A percentile compares a stretch with the other conserved stretches of the same genome.
phyloP scores from a whole-genome alignment of 192 early-diverging fungal genomes.

The Coemansia erecta region DNA sequence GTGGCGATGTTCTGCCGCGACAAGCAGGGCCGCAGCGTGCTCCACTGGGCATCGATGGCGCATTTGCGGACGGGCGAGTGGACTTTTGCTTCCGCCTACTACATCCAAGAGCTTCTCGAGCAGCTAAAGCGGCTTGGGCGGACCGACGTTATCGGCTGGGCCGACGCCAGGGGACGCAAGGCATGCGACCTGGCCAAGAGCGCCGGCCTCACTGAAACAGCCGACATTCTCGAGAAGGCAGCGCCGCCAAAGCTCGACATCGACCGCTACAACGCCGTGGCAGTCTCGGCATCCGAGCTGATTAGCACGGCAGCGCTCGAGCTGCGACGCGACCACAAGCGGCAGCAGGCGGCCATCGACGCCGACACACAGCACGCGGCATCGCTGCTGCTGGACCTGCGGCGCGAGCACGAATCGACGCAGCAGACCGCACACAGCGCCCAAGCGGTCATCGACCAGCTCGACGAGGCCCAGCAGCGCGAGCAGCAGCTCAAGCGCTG shows the following conservation, averaged over 20 bases:
- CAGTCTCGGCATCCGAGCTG: conserved; percentile 11
- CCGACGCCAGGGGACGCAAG: conserved; percentile 27
- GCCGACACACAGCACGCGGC: conserved; percentile 42
- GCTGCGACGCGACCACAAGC: conserved; percentile 26
- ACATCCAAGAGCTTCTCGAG: conserved; percentile 8
- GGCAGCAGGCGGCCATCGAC: conserved; percentile 16
- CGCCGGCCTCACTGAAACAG: background rate
- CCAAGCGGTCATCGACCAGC: conserved; percentile 5
- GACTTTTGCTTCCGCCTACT: conserved; percentile 22
- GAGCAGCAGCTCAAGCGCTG: conserved; percentile 21
- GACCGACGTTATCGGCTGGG: conserved; percentile 23
- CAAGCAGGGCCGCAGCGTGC: conserved; percentile 31
- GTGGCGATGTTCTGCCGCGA: conserved; percentile 25
- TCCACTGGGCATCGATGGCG: conserved; percentile 38
- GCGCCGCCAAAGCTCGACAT: background rate
- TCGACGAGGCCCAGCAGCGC: background rate
- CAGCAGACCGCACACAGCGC: conserved; percentile 3
- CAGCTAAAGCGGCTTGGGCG: conserved; percentile 10
- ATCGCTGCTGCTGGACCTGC: conserved; percentile 42
- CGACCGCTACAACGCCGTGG: conserved; percentile 24
- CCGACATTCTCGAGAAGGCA: background rate
- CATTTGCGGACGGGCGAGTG: conserved; percentile 3
- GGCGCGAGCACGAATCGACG: conserved; percentile 31
- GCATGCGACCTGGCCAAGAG: conserved; percentile 16
- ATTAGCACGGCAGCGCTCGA: conserved; percentile 18